Conservation (phyloP, 352 stramenopile genomes). For the Pythium chondricola region DNA sequence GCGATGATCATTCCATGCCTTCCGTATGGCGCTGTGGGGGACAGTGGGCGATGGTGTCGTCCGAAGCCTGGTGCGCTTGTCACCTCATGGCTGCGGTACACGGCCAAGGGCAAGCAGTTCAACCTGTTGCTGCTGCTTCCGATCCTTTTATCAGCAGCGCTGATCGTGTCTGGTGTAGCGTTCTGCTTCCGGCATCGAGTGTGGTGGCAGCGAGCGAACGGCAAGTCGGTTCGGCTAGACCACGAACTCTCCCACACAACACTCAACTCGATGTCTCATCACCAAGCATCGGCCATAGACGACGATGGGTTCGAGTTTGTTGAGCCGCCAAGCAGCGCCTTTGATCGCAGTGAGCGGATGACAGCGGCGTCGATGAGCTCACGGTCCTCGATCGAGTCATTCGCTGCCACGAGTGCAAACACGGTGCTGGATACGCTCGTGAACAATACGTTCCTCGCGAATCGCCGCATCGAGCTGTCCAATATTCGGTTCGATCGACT, state of each 20-base stretch:
- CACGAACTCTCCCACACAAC: neutral
- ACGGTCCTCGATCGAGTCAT: constrained; percentile 7
- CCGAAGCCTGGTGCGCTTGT: constrained; percentile 18
- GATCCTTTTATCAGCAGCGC: constrained; percentile 23
- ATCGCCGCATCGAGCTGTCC: neutral
- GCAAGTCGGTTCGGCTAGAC: neutral
- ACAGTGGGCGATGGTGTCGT: constrained; percentile 18
- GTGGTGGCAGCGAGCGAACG: constrained; percentile 6
- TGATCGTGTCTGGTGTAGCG: constrained; percentile 13
- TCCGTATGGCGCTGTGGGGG: constrained; percentile 3
- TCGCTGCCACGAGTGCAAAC: constrained; percentile 1
- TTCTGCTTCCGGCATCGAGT: constrained; percentile 20
- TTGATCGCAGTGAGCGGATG: neutral
- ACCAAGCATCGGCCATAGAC: neutral
- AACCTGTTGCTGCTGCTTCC: constrained; percentile 20
- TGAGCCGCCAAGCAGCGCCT: neutral
- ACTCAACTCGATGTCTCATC: neutral
- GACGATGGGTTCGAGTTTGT: neutral
- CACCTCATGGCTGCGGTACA: constrained; percentile 22
- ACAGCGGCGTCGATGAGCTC: neutral
- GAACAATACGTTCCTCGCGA: constrained; percentile 1
- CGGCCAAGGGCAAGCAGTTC: constrained; percentile 13
- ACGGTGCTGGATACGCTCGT: constrained; percentile 3
- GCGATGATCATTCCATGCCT: constrained; percentile 27
- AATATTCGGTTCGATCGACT: constrained; percentile 9